These are phyloP conservation scores for Hymenoscyphus infarciens DNA, from an alignment of 2,329 filamentous ascomycete species.

Conservation along the genomic window DNA sequence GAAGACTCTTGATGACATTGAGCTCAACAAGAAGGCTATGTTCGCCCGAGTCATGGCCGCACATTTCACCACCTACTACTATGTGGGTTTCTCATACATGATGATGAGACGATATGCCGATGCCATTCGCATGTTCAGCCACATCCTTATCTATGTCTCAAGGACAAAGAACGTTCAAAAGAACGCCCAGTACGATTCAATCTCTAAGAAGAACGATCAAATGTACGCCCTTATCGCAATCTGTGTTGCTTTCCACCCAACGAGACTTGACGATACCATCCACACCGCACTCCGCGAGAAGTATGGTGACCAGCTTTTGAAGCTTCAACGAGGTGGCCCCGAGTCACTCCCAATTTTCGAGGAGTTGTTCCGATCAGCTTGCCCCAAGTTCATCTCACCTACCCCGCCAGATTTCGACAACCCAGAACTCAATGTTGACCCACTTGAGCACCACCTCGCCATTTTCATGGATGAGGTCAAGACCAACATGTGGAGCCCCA, in stretches of 20 bases:
- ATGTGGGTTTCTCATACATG: slow-evolving; percentile 99
- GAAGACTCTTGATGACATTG: slow-evolving; percentile 98
- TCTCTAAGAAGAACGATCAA: slow-evolving; percentile 99
- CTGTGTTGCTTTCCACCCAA: slow-evolving; percentile 97
- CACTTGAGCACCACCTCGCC: slow-evolving; percentile 91
- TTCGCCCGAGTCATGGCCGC: slow-evolving; percentile 99
- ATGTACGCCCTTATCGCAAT: slow-evolving; percentile 99
- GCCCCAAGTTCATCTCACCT: slow-evolving; percentile 99
- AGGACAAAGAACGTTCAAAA: slow-evolving; percentile 99
- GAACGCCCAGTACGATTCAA: slow-evolving; percentile 95
- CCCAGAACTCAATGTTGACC: slow-evolving; percentile 92
- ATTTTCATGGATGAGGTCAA: slow-evolving; percentile 99
- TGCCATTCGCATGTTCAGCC: slow-evolving; percentile 99
- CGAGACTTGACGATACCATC: slow-evolving; percentile 96
- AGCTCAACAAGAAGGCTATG: slow-evolving; percentile 99
- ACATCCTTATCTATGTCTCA: slow-evolving; percentile 98
- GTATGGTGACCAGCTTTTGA: slow-evolving; percentile 96
- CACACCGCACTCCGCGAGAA: slow-evolving; percentile 97
- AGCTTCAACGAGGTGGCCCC: slow-evolving; percentile 92
- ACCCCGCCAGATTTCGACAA: slow-evolving; percentile 97
- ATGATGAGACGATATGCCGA: slow-evolving; percentile 99
- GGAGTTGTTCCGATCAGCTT: slow-evolving; percentile 95
- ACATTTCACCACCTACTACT: slow-evolving; percentile 99
- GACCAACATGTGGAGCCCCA: slow-evolving; percentile 97
- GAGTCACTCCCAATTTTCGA: slow-evolving; percentile 96